Conservation (phyloP, 495 filamentous ascomycete species). For the Penicillium crystallinum region DNA sequence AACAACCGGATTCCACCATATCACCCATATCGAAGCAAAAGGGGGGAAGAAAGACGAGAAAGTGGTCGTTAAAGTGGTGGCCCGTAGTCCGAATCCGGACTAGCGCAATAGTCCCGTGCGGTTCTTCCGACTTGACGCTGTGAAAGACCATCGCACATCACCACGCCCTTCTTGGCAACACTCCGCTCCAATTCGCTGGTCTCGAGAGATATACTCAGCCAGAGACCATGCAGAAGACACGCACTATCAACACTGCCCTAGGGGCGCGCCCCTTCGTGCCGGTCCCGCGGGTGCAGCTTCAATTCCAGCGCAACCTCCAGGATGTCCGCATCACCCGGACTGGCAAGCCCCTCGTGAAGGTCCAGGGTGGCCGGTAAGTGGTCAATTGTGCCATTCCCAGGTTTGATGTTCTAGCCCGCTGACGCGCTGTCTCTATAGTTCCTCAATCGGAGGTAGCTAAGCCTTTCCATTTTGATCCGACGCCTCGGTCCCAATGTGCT, state of each 20-base stretch:
- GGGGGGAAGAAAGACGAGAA: neutral
- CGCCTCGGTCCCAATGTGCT: conserved; percentile 15
- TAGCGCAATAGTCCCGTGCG: conserved; percentile 42
- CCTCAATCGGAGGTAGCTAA: conserved; percentile 72
- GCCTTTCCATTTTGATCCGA: conserved; percentile 21
- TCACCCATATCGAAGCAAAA: neutral
- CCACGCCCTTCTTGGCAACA: conserved; percentile 28
- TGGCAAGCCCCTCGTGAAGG: conserved; percentile 77
- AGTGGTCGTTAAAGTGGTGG: conserved; percentile 9
- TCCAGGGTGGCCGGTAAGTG: conserved; percentile 76
- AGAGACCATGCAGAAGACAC: conserved; percentile 51
- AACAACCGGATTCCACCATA: neutral
- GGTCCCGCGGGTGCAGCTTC: conserved; percentile 38
- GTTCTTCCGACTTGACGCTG: conserved; percentile 30
- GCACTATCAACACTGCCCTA: conserved; percentile 42
- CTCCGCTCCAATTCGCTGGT: conserved; percentile 32
- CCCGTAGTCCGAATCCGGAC: conserved; percentile 25
- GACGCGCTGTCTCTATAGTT: conserved; percentile 47
- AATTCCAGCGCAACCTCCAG: conserved; percentile 52
- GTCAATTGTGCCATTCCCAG: conserved; percentile 14
- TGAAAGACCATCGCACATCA: conserved; percentile 31
- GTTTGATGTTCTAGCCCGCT: conserved; percentile 11
- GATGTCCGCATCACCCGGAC: conserved; percentile 83
- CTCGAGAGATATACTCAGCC: conserved; percentile 25
- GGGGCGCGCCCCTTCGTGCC: conserved; percentile 40